Evolutionary conservation across 257 asterid species (phyloP).

Genomic region (Primulina eburnea): DNA sequence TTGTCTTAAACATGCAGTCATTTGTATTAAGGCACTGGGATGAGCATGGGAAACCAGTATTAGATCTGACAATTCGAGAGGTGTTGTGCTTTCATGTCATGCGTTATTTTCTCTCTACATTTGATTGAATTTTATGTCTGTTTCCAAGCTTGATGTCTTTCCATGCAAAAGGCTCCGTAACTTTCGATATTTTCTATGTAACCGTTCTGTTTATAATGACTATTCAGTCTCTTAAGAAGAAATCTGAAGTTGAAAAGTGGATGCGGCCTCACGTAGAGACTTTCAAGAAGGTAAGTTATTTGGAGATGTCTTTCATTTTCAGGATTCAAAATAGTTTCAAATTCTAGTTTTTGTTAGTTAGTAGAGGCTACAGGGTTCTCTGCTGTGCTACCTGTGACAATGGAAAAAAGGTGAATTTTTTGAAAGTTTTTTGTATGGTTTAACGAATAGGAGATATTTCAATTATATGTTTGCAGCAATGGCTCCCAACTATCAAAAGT

Average conservation of each 20-base stretch:
- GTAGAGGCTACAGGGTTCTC: not conserved
- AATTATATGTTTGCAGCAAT: slow-evolving; percentile 26
- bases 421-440: not conserved
- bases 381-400: not conserved
- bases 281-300: slow-evolving; percentile 33
- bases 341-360: not conserved
- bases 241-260: slow-evolving; percentile 35
- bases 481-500: slow-evolving; percentile 40
- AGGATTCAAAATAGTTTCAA: not conserved
- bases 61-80: slow-evolving; percentile 37
- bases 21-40: slow-evolving; percentile 36
- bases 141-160: slow-evolving; percentile 1
- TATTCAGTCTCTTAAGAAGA: slow-evolving; percentile 39
- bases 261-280: slow-evolving; percentile 32
- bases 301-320: not conserved
- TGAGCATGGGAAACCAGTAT: slow-evolving; percentile 37
- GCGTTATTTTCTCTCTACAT: not conserved
- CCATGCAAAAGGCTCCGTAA: not conserved
- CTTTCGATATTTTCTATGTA: not conserved
- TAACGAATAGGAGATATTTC: not conserved
- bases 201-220: slow-evolving; percentile 3
- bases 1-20: slow-evolving; percentile 36
- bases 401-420: not conserved
- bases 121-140: not conserved
- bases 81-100: slow-evolving; percentile 21